These are phyloP conservation scores for Vanderwaltozyma polyspora DNA, from an alignment of 805 yeast genomes.

Conservation along the genomic window DNA sequence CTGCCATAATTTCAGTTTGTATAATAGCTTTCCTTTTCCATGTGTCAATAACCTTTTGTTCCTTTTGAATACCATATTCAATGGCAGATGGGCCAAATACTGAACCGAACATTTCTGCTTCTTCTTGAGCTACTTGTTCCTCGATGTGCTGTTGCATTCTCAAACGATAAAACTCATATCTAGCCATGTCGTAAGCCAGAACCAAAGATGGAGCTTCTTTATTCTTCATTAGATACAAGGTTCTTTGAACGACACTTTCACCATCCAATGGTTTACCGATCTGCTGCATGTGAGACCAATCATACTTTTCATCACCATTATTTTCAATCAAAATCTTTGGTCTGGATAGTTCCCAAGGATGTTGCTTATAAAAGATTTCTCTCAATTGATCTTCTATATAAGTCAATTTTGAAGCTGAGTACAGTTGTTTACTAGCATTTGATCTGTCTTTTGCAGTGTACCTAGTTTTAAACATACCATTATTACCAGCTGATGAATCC, in stretches of 20 bases:
- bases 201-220: constrained; percentile 27
- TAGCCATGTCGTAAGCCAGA: constrained; percentile 75
- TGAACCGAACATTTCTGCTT: constrained; percentile 77
- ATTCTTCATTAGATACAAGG: constrained; percentile 41
- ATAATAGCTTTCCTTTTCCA: constrained; percentile 67
- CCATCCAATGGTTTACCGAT: constrained; percentile 70
- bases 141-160: constrained; percentile 78
- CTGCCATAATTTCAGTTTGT: constrained; percentile 45
- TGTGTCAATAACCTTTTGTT: constrained; percentile 54
- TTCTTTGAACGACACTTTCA: constrained; percentile 73
- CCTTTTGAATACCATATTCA: constrained; percentile 59
- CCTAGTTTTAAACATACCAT: constrained; percentile 29
- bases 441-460: constrained; percentile 13
- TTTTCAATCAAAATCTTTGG: constrained; percentile 78
- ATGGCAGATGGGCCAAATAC: constrained; percentile 50
- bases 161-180: constrained; percentile 77
- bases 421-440: constrained; percentile 10
- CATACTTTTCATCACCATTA: constrained; percentile 44
- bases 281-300: constrained; percentile 78
- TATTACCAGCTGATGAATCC: constrained; percentile 5
- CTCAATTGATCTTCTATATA: constrained; percentile 65
- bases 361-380: constrained; percentile 74
- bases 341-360: constrained; percentile 95
- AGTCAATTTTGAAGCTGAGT: constrained; percentile 22
- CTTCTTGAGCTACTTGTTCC: constrained; percentile 63